phyloP scores from a whole-genome alignment of 306 rosid species.

The Dalbergia cultrata region DNA sequence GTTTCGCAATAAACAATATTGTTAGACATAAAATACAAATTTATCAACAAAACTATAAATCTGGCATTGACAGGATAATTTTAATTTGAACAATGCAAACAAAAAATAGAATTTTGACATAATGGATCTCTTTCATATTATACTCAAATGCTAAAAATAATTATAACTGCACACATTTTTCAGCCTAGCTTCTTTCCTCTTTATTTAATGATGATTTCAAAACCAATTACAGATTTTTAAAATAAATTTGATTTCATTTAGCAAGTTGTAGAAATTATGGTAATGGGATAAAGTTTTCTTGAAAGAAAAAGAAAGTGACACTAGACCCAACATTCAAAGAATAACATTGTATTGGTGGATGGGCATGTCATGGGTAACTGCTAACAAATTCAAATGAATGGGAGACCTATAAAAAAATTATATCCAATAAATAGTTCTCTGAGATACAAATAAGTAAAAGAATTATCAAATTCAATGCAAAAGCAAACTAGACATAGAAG shows the following conservation, averaged over 20 bases:
- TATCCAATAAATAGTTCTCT: conserved; percentile 1
- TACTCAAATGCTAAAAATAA: not conserved
- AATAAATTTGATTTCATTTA: not conserved
- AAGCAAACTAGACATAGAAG: not conserved
- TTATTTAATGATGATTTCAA: not conserved
- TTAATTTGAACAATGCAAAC: not conserved
- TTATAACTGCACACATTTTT: not conserved
- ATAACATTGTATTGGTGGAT: not conserved
- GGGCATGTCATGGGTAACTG: not conserved
- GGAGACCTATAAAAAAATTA: conserved; percentile 2
- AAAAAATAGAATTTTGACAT: not conserved
- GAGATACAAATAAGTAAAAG: conserved; percentile 6
- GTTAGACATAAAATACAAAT: not conserved
- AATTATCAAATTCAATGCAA: not conserved
- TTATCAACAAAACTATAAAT: not conserved
- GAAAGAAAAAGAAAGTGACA: not conserved
- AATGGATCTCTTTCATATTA: not conserved
- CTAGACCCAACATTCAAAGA: not conserved
- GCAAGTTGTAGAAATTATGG: not conserved
- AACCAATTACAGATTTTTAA: not conserved
- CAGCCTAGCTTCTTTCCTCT: not conserved
- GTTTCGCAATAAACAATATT: not conserved
- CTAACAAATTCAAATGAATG: not conserved
- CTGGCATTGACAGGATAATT: not conserved
- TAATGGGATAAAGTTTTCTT: not conserved